A percentile compares a stretch with the other conserved stretches of the same genome.
Conservation (phyloP, 805 yeast genomes). For the Starmerella roubikii region DNA sequence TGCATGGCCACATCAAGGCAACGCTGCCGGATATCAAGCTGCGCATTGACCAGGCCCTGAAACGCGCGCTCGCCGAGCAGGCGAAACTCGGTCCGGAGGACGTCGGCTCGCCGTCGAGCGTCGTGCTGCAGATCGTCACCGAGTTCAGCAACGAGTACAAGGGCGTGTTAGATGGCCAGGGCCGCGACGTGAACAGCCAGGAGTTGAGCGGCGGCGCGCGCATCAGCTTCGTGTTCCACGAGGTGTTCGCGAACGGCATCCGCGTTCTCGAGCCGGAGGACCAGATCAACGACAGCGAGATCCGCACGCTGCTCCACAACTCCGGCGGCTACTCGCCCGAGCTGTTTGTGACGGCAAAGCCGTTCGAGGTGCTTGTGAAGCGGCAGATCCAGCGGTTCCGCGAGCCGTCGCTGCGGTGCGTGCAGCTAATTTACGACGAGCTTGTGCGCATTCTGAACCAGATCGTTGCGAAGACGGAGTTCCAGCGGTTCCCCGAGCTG, state of each 20-base stretch:
- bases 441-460: slow-evolving; percentile 80
- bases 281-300: slow-evolving; percentile 88
- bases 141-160: slow-evolving; percentile 87
- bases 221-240: slow-evolving; percentile 94
- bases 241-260: slow-evolving; percentile 86
- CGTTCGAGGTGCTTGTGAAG: slow-evolving; percentile 86
- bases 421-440: slow-evolving; percentile 85
- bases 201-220: slow-evolving; percentile 98
- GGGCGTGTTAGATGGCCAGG: slow-evolving; percentile 85
- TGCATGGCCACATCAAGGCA: slow-evolving; percentile 78
- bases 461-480: slow-evolving; percentile 67
- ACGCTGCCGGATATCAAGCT: slow-evolving; percentile 87
- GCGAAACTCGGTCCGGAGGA: slow-evolving; percentile 66
- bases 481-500: slow-evolving; percentile 81
- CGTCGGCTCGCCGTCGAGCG: slow-evolving; percentile 70
- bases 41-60: slow-evolving; percentile 73
- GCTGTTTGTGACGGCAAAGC: slow-evolving; percentile 91
- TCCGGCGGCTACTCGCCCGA: slow-evolving; percentile 95
- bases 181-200: slow-evolving; percentile 72
- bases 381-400: slow-evolving; percentile 88
- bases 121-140: slow-evolving; percentile 82
- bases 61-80: slow-evolving; percentile 74
- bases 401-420: slow-evolving; percentile 84
- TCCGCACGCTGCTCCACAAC: slow-evolving; percentile 92
- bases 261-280: slow-evolving; percentile 89